phyloP scores from a whole-genome alignment of 2,329 filamentous ascomycete genomes.

The Epichloe gansuensis region DNA sequence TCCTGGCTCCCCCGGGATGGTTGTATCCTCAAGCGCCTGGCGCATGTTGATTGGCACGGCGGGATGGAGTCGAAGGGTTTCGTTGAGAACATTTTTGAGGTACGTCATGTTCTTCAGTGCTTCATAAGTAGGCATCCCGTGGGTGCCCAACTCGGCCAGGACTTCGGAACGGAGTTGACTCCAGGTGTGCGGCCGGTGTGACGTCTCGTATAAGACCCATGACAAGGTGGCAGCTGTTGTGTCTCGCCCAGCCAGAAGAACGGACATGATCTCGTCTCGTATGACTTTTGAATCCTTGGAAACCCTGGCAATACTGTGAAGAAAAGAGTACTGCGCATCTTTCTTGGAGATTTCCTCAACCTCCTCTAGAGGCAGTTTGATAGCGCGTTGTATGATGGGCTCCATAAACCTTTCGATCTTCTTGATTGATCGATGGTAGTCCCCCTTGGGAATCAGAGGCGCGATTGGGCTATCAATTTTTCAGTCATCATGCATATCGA shows the following conservation, averaged over 20 bases:
- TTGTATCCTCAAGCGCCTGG: slow-evolving; percentile 9
- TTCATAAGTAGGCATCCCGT: slow-evolving; percentile 55
- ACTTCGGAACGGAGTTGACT: slow-evolving; percentile 62
- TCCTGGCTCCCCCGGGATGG: slow-evolving; percentile 11
- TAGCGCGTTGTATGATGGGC: slow-evolving; percentile 53
- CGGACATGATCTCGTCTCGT: slow-evolving; percentile 63
- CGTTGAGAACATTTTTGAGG: slow-evolving; percentile 58
- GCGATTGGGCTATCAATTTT: slow-evolving; percentile 38
- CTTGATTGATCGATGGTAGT: slow-evolving; percentile 50
- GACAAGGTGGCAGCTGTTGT: slow-evolving; percentile 73
- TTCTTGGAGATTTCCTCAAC: slow-evolving; percentile 56
- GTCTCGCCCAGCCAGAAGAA: slow-evolving; percentile 73
- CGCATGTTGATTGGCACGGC: slow-evolving; percentile 69
- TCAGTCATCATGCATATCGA: neutral
- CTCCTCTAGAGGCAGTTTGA: slow-evolving; percentile 49
- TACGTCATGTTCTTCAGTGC: slow-evolving; percentile 83
- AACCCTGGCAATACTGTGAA: slow-evolving; percentile 61
- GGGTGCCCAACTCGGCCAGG: slow-evolving; percentile 47
- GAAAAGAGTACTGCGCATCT: slow-evolving; percentile 57
- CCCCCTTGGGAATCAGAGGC: slow-evolving; percentile 40
- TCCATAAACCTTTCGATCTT: slow-evolving; percentile 56
- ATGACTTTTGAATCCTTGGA: slow-evolving; percentile 51
- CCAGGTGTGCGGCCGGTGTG: slow-evolving; percentile 53
- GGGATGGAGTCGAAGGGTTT: slow-evolving; percentile 65
- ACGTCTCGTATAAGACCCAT: slow-evolving; percentile 73